phyloP scores from a whole-genome alignment of 2,329 filamentous ascomycete species.

The Bisporella sp. region DNA sequence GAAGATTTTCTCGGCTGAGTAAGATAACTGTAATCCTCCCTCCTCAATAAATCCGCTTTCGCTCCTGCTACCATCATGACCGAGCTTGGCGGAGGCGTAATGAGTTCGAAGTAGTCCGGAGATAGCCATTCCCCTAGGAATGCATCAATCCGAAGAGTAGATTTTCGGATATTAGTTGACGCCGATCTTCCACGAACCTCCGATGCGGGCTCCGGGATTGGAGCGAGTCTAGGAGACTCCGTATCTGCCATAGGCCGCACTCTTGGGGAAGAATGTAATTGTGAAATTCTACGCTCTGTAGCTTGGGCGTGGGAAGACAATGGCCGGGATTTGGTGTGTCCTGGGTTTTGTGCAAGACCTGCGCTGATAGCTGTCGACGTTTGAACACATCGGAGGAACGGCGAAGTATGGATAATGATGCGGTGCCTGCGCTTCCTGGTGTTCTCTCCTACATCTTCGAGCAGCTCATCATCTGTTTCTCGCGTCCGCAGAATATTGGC shows the following conservation, averaged over 20 bases:
- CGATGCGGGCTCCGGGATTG: slow-evolving; percentile 21
- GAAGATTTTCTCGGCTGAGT: slow-evolving; percentile 16
- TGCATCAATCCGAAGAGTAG: slow-evolving; percentile 74
- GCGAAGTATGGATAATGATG: slow-evolving; percentile 86
- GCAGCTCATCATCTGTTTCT: slow-evolving; percentile 30
- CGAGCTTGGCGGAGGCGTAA: slow-evolving; percentile 80
- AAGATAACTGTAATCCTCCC: slow-evolving; percentile 56
- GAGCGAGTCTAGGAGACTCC: slow-evolving; percentile 21
- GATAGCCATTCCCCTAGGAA: slow-evolving; percentile 95
- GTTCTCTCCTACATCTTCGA: slow-evolving; percentile 7
- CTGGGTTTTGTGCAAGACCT: slow-evolving; percentile 63
- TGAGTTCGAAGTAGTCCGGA: slow-evolving; percentile 87
- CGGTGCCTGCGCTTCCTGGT: slow-evolving; percentile 57
- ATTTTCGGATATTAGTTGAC: slow-evolving; percentile 39
- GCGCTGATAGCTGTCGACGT: slow-evolving; percentile 84
- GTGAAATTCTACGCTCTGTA: slow-evolving; percentile 1
- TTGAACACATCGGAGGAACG: slow-evolving; percentile 87
- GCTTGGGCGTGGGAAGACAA: slow-evolving; percentile 4
- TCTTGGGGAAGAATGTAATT: slow-evolving; percentile 24
- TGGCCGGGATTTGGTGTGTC: slow-evolving; percentile 24
- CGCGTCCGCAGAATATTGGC: slow-evolving; percentile 58
- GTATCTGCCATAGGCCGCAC: slow-evolving; percentile 19
- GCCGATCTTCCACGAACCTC: slow-evolving; percentile 12
- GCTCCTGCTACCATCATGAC: slow-evolving; percentile 82
- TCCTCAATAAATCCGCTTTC: slow-evolving; percentile 76